These are phyloP conservation scores for Fusarium buharicum DNA, from an alignment of 2,329 filamentous ascomycete genomes.

Conservation along the genomic window DNA sequence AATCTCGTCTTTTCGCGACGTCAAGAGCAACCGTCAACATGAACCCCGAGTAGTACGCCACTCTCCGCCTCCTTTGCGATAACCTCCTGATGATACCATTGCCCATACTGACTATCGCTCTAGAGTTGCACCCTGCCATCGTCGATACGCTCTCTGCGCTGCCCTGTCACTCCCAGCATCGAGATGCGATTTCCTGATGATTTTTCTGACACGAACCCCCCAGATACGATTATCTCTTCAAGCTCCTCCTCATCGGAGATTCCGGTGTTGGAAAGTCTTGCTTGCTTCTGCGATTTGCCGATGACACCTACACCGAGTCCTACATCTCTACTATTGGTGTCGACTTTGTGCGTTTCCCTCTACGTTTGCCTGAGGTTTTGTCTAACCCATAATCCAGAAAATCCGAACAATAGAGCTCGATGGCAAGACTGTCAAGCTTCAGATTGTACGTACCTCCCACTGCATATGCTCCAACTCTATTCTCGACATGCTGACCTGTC, in stretches of 20 bases:
- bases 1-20: constrained; percentile 26
- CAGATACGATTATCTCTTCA: constrained; percentile 99
- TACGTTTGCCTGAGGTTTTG: constrained; percentile 8
- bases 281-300: constrained; percentile 95
- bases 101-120: constrained; percentile 41
- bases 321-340: constrained; percentile 99
- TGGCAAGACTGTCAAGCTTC: constrained; percentile 99
- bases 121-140: constrained; percentile 42
- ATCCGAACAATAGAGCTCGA: constrained; percentile 99
- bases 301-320: constrained; percentile 99
- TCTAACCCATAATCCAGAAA: constrained; percentile 71
- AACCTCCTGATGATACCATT: constrained; percentile 46
- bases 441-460: constrained; percentile 78
- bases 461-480: background rate
- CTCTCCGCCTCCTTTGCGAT: constrained; percentile 46
- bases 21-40: constrained; percentile 65
- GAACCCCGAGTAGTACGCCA: constrained; percentile 91
- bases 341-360: constrained; percentile 81
- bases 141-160: constrained; percentile 6
- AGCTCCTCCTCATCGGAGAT: constrained; percentile 99
- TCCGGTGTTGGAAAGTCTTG: constrained; percentile 99
- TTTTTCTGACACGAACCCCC: constrained; percentile 42
- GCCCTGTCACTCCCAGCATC: constrained; percentile 3
- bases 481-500: constrained; percentile 22
- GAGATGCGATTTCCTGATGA: constrained; percentile 24